A percentile compares a stretch with the other conserved stretches of the same genome.
Evolutionary conservation across 2,329 filamentous ascomycete genomes (phyloP).

Genomic region (Aspergillus arachidicola): DNA sequence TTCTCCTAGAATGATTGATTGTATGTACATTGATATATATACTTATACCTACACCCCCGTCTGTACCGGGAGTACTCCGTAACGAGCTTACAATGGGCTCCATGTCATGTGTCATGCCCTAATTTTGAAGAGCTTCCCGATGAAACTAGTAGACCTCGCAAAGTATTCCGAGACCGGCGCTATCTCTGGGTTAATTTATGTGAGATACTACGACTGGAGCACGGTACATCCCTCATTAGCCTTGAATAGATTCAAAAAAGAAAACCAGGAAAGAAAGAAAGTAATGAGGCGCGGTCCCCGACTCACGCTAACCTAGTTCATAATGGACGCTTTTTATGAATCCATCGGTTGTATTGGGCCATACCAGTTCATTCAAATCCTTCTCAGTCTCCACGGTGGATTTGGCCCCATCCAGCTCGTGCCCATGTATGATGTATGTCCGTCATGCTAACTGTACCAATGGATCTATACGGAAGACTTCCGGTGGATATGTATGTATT

Average conservation of each 20-base stretch:
- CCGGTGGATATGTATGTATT: neutral
- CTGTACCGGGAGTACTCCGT: too few species aligned
- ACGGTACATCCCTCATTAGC: neutral
- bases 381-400: neutral
- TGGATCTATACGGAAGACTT: neutral
- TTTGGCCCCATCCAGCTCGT: slow-evolving; percentile 1
- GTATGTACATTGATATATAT: neutral
- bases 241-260: neutral
- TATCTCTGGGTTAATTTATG: neutral
- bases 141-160: neutral
- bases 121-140: neutral
- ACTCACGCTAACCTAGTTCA: slow-evolving; percentile 8
- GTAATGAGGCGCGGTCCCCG: slow-evolving; percentile 10
- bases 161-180: neutral
- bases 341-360: neutral
- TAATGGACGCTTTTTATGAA: slow-evolving; percentile 1
- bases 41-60: too few species aligned
- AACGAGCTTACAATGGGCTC: neutral
- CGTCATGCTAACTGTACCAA: neutral
- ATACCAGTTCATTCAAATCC: neutral
- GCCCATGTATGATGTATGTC: neutral
- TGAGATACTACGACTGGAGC: neutral
- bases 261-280: slow-evolving; percentile 1
- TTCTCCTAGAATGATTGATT: neutral
- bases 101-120: neutral